Base-by-base conservation (phyloP, 345 rosid genomes). In the Nasturtium officinale region DNA sequence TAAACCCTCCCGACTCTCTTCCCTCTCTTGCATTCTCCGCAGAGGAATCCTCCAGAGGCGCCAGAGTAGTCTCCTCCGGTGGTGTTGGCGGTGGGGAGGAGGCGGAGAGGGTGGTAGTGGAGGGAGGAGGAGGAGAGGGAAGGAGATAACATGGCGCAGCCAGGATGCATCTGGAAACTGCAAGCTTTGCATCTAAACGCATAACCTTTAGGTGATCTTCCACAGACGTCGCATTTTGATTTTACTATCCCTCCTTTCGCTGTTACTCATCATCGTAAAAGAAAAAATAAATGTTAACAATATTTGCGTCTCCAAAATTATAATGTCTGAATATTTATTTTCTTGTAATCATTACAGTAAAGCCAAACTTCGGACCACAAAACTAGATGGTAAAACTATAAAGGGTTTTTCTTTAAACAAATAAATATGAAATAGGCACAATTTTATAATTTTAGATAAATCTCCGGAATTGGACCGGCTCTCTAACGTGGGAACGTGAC, bases 101-200 rank as follows among this genome's bases (percentile, higher is more conserved):
- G 81, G 21, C 56, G 83, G 13, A 93, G 87, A 2, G 80, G 69
- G 73, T 93, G 73, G 73, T 89, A 90, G 9, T 84, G 84, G 67
- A 90, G 97, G 29, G 77, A 69, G 16, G 90, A 53, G 26, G 81
- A 73, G 18, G 80, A 67, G 42, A 89, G 75, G 6, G 85, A 78
- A n/a, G 81, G 79, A 15, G 90, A 71, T 47, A 94, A 82, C 89
- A 76, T 87, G 9, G 90, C 85, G 35, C 98, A 94, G 71, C 96
- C 82, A 3, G 98, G 97, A 81, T 94, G 96, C 89, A 94, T 89
- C 56, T 85, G 95, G 75, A 85, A 85, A 50, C 74, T 74, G 47
- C 98, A 90, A 25, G 85, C 82, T 43, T 67, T 78, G 87, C 98
- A 94, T 74, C 82, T 72, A 79, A 87, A 94, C 10, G 64, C 73